Conservation (phyloP, 768 basidiomycete genomes). For the Pholiota conissans region DNA sequence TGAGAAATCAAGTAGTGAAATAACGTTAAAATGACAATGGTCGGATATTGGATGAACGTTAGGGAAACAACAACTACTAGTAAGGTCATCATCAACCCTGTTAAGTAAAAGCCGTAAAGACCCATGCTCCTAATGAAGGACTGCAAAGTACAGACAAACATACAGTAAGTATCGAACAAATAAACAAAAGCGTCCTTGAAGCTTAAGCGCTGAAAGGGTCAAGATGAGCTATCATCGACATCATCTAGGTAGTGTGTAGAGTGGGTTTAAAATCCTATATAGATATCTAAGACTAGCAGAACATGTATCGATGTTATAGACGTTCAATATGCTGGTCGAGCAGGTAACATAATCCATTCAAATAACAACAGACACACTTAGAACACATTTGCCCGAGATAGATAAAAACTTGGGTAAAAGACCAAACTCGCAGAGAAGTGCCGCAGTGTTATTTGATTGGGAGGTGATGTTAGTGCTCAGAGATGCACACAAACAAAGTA, state of each 20-base stretch:
- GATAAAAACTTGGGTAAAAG: conserved; percentile 17
- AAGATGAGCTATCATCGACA: too few species aligned
- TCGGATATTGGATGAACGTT: neutral
- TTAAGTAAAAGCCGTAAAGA: conserved; percentile 13
- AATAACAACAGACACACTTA: conserved; percentile 1
- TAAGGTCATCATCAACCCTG: conserved; percentile 2
- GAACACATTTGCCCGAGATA: conserved; percentile 12
- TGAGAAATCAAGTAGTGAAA: neutral
- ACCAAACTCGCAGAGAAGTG: conserved; percentile 8
- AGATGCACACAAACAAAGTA: conserved; percentile 8
- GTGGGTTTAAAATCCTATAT: conserved; percentile 15
- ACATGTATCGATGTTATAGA: conserved; percentile 1
- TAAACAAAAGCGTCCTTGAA: conserved; percentile 22
- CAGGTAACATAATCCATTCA: neutral
- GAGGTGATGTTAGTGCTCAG: conserved; percentile 1
- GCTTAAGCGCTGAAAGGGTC: too few species aligned
- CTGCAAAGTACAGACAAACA: conserved; percentile 7
- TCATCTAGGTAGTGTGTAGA: neutral
- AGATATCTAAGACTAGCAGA: conserved; percentile 12
- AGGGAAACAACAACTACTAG: neutral
- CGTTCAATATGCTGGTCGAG: neutral
- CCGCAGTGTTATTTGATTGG: conserved; percentile 5
- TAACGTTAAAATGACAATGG: conserved; percentile 8
- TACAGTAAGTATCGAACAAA: neutral
- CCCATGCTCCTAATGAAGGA: neutral